Percentiles rank a stretch among this genome's conserved stretches.
Evolutionary conservation across 2,329 filamentous ascomycete species (phyloP).

Genomic region (Claviceps purpurea): DNA sequence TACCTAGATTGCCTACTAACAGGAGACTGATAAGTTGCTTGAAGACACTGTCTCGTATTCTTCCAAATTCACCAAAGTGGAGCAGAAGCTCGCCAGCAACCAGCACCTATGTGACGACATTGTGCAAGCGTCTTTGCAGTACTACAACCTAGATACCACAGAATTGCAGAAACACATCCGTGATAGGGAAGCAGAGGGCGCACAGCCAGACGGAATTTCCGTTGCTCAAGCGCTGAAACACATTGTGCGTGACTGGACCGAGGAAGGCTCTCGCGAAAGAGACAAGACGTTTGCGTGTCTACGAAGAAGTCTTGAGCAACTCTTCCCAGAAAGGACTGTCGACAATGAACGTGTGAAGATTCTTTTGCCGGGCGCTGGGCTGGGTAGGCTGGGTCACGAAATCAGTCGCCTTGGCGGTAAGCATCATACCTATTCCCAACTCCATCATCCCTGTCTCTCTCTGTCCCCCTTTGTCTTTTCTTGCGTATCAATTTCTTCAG

Average conservation of each 20-base stretch:
- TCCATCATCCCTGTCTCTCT: background rate
- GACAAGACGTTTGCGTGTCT: constrained; percentile 28
- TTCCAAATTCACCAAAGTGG: constrained; percentile 33
- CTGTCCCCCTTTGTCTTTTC: background rate
- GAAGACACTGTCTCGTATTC: constrained; percentile 44
- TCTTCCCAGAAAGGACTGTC: constrained; percentile 17
- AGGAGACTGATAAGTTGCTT: constrained; percentile 24
- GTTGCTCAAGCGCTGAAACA: constrained; percentile 43
- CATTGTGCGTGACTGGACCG: constrained; percentile 43
- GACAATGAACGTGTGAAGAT: constrained; percentile 18
- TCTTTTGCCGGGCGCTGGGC: constrained; percentile 38
- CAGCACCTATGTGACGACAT: constrained; percentile 32
- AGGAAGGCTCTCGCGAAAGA: constrained; percentile 32
- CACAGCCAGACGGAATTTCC: constrained; percentile 30
- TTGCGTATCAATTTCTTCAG: background rate
- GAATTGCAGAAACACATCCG: constrained; percentile 32
- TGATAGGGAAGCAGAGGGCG: constrained; percentile 22
- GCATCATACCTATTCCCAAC: background rate
- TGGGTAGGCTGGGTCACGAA: constrained; percentile 39
- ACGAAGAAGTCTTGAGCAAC: constrained; percentile 15
- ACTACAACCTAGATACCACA: constrained; percentile 28
- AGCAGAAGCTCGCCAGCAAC: constrained; percentile 30
- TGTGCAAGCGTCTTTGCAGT: constrained; percentile 28
- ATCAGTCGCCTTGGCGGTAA: constrained; percentile 28
- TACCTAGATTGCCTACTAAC: background rate